Evolutionary conservation across 345 rosid species (phyloP).

Genomic region (Populus pruinosa): DNA sequence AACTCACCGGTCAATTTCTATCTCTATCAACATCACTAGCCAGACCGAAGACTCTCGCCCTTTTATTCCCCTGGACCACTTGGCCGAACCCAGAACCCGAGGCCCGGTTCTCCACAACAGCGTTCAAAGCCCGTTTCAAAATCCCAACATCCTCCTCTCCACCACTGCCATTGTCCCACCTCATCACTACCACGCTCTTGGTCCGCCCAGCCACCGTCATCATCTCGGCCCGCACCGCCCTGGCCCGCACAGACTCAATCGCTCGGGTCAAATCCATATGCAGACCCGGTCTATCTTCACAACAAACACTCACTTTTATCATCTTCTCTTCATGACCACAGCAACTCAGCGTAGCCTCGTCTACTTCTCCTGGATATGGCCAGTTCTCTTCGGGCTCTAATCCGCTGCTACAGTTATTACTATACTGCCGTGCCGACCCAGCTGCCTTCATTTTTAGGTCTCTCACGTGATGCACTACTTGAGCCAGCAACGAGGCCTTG

Average conservation of each 20-base stretch:
- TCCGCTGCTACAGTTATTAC: slow-evolving; percentile 15
- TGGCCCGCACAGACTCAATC: slow-evolving; percentile 34
- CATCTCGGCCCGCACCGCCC: slow-evolving; percentile 49
- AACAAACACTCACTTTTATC: slow-evolving; percentile 42
- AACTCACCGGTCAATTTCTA: background rate
- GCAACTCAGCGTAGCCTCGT: slow-evolving; percentile 35
- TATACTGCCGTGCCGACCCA: slow-evolving; percentile 19
- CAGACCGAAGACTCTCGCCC: slow-evolving; percentile 22
- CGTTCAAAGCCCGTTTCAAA: slow-evolving; percentile 38
- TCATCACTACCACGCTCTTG: slow-evolving; percentile 35
- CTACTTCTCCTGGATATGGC: slow-evolving; percentile 42
- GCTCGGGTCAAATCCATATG: slow-evolving; percentile 41
- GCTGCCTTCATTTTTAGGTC: slow-evolving; percentile 50
- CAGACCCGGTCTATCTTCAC: slow-evolving; percentile 53
- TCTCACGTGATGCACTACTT: slow-evolving; percentile 66
- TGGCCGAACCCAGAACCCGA: slow-evolving; percentile 25
- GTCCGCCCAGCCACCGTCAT: slow-evolving; percentile 54
- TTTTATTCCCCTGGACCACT: slow-evolving; percentile 18
- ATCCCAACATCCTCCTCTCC: slow-evolving; percentile 26
- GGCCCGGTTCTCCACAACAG: slow-evolving; percentile 37
- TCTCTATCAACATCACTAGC: background rate
- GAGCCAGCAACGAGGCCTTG: slow-evolving; percentile 81
- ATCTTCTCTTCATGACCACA: slow-evolving; percentile 18
- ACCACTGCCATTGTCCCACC: slow-evolving; percentile 30
- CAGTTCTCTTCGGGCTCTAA: slow-evolving; percentile 13